A percentile compares a stretch with the other conserved stretches of the same genome.
phyloP scores from a whole-genome alignment of 2,329 filamentous ascomycete genomes.

The Atkinsonella hypoxylon region DNA sequence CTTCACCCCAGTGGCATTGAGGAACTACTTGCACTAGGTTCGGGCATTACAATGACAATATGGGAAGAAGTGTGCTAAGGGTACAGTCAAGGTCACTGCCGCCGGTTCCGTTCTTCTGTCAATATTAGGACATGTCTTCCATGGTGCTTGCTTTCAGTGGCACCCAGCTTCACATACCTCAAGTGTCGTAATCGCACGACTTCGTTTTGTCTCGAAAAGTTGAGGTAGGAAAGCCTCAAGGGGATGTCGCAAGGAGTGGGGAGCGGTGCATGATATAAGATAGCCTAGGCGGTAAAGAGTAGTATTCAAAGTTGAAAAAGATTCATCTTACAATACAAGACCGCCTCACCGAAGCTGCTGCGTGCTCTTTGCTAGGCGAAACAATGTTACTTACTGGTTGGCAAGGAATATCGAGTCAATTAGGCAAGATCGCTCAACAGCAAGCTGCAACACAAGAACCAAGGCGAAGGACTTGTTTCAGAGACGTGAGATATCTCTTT shows the following conservation, averaged over 20 bases:
- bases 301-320: conserved; percentile 6
- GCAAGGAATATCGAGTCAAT: neutral
- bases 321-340: neutral
- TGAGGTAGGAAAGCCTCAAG: conserved; percentile 2
- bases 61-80: neutral
- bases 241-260: neutral
- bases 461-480: no score
- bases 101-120: neutral
- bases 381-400: neutral
- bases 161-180: neutral
- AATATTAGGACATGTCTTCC: neutral
- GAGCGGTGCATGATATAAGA: neutral
- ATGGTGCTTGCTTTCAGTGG: neutral
- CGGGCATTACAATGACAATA: neutral
- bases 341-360: neutral
- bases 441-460: no score
- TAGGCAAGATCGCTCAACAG: no score
- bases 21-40: neutral
- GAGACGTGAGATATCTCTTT: no score
- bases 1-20: neutral
- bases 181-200: neutral
- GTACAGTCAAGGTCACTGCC: neutral
- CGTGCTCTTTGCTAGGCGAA: neutral
- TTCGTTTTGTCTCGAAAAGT: neutral
- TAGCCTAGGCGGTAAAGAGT: conserved; percentile 1